Evolutionary conservation across 345 rosid species (phyloP).

Genomic region (Eucalyptus paniculata): DNA sequence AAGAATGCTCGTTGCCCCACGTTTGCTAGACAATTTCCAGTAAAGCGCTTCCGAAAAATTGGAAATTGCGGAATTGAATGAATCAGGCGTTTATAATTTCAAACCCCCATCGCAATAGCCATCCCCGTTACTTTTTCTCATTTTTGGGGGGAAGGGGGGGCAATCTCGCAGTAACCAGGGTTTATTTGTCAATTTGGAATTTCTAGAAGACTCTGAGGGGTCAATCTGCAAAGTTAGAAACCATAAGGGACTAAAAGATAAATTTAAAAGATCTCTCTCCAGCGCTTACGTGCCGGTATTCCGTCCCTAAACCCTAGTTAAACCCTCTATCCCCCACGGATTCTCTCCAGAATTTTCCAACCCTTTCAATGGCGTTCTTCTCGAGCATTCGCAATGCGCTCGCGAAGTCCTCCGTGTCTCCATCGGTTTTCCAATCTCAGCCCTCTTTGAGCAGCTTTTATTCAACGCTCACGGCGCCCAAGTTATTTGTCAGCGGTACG

Average conservation of each 20-base stretch:
- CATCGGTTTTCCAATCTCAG: conserved; percentile 13
- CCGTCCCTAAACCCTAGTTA: not conserved
- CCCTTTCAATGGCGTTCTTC: conserved; percentile 38
- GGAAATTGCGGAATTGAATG: not conserved
- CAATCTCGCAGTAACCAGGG: not conserved
- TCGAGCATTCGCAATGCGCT: conserved; percentile 35
- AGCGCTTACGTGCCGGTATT: not conserved
- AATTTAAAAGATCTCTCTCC: not conserved
- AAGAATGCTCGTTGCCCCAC: not conserved
- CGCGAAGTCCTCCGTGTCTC: conserved; percentile 5
- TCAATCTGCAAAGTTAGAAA: not conserved
- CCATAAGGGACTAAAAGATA: not conserved
- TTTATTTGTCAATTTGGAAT: not conserved
- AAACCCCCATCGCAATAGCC: not conserved
- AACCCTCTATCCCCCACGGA: not conserved
- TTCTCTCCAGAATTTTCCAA: not conserved
- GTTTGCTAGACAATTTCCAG: not conserved
- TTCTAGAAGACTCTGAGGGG: not conserved
- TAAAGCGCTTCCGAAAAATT: not conserved
- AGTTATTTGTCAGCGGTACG: conserved; percentile 75
- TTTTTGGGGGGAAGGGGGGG: not conserved
- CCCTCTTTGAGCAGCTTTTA: conserved; percentile 18
- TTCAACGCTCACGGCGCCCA: conserved; percentile 68
- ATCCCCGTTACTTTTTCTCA: not conserved
- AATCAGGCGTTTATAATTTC: not conserved